phyloP scores from a whole-genome alignment of 257 asterid genomes.

The Scutellaria baicalensis region DNA sequence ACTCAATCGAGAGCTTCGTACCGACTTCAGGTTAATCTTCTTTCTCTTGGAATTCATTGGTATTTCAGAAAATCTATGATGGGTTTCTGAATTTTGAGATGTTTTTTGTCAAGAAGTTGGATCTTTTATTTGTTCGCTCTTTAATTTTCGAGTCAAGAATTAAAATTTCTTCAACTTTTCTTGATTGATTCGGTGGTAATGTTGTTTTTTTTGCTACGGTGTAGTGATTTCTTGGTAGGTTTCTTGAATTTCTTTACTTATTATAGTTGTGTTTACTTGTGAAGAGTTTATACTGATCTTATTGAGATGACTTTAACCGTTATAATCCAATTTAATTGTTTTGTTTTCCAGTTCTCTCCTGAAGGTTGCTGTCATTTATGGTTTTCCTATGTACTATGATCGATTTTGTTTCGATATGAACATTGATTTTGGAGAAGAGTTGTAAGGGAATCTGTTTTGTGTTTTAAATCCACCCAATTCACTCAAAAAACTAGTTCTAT shows the following conservation, averaged over 20 bases:
- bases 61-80: neutral
- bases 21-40: constrained; percentile 20
- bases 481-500: too few relatives aligned
- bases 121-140: constrained; percentile 7
- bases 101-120: neutral
- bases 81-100: constrained; percentile 8
- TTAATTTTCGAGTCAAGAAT: neutral
- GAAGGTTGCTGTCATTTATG: too few relatives aligned
- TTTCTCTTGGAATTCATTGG: neutral
- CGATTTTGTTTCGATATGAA: neutral
- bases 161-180: neutral
- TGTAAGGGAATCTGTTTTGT: neutral
- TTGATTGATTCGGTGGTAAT: neutral
- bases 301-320: neutral
- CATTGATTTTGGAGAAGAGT: neutral
- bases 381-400: neutral
- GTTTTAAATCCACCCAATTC: too few relatives aligned
- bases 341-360: too few relatives aligned
- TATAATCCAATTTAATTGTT: neutral
- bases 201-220: neutral
- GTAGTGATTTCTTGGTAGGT: neutral
- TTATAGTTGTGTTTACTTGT: neutral
- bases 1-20: constrained; percentile 4
- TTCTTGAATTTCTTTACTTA: neutral
- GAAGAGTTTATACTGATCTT: neutral